These are phyloP conservation scores for Tetrahymena thermophila DNA, from an alignment of 73 alveolate genomes.

Conservation along the genomic window DNA sequence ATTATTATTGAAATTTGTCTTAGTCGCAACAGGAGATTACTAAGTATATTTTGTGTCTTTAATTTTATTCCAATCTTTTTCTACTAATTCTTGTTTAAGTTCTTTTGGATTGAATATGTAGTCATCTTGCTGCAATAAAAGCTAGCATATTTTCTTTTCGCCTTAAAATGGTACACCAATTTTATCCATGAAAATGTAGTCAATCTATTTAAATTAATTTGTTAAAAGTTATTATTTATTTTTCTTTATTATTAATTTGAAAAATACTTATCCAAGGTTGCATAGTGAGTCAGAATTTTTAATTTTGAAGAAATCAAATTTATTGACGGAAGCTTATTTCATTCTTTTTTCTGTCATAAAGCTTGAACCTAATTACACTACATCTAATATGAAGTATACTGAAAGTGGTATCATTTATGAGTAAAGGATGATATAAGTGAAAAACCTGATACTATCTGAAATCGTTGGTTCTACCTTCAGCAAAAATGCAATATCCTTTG, in stretches of 20 bases:
- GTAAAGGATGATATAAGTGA: constrained; percentile 5
- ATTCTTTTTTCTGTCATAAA: constrained; percentile 2
- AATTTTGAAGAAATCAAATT: background rate
- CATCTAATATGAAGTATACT: constrained; percentile 10
- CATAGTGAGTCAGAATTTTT: background rate
- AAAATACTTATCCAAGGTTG: constrained; percentile 27
- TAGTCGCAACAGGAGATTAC: background rate
- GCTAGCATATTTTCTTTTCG: background rate
- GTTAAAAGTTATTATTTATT: background rate
- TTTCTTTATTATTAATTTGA: background rate
- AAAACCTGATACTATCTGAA: constrained; percentile 27
- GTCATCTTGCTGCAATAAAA: background rate
- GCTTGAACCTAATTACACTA: background rate
- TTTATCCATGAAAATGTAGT: constrained; percentile 33
- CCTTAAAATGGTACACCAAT: constrained; percentile 12
- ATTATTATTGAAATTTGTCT: background rate
- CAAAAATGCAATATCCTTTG: constrained; percentile 12
- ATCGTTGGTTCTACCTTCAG: background rate
- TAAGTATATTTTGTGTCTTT: background rate
- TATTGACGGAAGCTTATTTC: background rate
- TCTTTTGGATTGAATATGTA: background rate
- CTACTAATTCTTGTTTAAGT: background rate
- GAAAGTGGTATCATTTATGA: constrained; percentile 21
- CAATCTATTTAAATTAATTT: background rate
- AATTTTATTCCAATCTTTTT: background rate